Evolutionary conservation across 192 early-diverging fungal genomes (phyloP), one percentile per base, ranked within the genome.

Genomic region (Backusella circina): DNA sequence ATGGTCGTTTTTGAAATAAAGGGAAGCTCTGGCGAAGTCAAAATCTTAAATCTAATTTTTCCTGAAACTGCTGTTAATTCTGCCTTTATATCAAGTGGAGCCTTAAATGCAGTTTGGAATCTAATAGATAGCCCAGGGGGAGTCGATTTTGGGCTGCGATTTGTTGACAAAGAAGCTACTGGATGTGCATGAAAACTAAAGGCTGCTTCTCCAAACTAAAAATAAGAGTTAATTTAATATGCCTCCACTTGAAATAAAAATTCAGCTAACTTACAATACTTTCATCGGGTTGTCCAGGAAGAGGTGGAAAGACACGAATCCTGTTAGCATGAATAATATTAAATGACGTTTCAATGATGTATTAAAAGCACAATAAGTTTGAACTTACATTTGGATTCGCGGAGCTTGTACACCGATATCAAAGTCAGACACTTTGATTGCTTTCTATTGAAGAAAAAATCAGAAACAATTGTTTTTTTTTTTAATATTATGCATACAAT

Each of bases 371-470:
- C 21, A 18, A 10, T 1, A 9, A 5, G n/a, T 3, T 54, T 9
- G 18, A 26, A 41, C 70, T 57, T 78, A 73, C 77, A 70, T 79
- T 47, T 71, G 61, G 38, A 79, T 67, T 32, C 69, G 70, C 13
- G 74, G 78, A 33, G 74, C 73, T 61, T 79, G 78, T 5, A 75
- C 73, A 30, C 78, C 78, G 26, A 79, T 75, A 68, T 75, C 78
- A 15, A 79, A 79, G 37, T 79, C 78, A 35, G 74, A 67, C 15
- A 79, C 78, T 47, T 79, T 79, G 13, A 79, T 74, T 8, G 39
- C 74, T 51, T 75, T 75, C 77, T 78, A 61, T 31, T 18, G 15
- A 1, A 12, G 10, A 35, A 28, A 74, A 39, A 41, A 65, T 33
- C n/a, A 47, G 51, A 50, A 50, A 54, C 9, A 61, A 30, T 1